Base-by-base conservation (phyloP, 805 yeast species). In the Babjeviella inositovora region DNA sequence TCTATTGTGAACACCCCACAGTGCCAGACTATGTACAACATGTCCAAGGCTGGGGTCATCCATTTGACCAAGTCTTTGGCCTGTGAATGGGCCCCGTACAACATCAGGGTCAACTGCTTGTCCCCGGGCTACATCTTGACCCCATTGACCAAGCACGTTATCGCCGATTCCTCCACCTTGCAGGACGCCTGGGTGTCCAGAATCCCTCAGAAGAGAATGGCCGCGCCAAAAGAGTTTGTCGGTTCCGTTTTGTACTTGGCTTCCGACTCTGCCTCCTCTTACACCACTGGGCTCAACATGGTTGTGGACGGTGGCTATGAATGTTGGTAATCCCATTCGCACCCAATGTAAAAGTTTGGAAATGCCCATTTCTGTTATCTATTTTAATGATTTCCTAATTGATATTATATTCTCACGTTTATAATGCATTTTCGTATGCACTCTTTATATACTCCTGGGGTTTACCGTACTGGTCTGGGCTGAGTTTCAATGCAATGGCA, bases 221-320 rank as follows among this genome's bases (percentile, higher is more conserved):
- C 92, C 19, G 81, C 73, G 38, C 87, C 90, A 31, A 62, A 70
- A 41, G 92, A 79, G 50, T 75, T 77, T 42, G 75, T 74, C 18
- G 92, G 92, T 18, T 61, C 80, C 17, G 58, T 75, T 27, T 52
- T 80, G 32, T 80, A 74, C 57, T 59, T 79, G 54, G 71, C 85
- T 13, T 62, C 77, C 18, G 65, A 67, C 27, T 36, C 66, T 22
- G 90, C 87, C 6, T 64, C 79, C 17, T 59, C 75, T 11, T 80
- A 79, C 58, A 76, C 87, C 28, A 79, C 92, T 9, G 93, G 92
- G 39, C 73, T 76, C 44, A 77, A 79, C 49, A 49, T 80, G 49
- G 69, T 74, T 15, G 87, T 76, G 27, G 92, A 80, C 42, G 92
- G 92, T 40, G 93, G 92, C 28, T 80, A 77, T 57, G 74, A 74